Conservation (phyloP, 306 rosid genomes). For the Abrus pulchellus region DNA sequence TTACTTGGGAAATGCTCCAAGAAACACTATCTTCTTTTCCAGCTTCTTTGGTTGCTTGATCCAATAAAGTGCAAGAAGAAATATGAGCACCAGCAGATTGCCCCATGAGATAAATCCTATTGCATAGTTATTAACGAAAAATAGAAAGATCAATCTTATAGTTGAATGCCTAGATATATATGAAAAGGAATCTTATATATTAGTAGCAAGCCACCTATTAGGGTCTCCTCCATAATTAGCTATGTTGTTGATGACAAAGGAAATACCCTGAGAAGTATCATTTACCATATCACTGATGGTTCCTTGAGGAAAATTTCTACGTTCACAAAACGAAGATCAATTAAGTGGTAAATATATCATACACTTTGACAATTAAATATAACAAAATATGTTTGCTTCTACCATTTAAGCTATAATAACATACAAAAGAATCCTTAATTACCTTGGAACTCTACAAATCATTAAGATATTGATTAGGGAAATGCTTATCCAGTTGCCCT, state of each 20-base stretch:
- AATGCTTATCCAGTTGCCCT: neutral
- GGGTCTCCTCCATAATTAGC: slow-evolving; percentile 90
- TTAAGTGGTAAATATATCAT: slow-evolving; percentile 34
- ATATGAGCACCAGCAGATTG: slow-evolving; percentile 99
- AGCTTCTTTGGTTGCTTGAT: slow-evolving; percentile 76
- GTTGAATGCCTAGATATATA: slow-evolving; percentile 42
- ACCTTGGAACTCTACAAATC: slow-evolving; percentile 14
- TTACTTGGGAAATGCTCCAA: slow-evolving; percentile 78
- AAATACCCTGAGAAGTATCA: slow-evolving; percentile 83
- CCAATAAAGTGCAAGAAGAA: slow-evolving; percentile 86
- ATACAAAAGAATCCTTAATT: slow-evolving; percentile 10
- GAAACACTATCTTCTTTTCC: slow-evolving; percentile 57
- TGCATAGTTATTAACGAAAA: slow-evolving; percentile 31
- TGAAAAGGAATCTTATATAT: slow-evolving; percentile 29
- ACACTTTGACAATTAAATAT: slow-evolving; percentile 11
- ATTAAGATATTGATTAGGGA: slow-evolving; percentile 8
- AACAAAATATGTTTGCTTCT: slow-evolving; percentile 20
- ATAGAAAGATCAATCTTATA: slow-evolving; percentile 35
- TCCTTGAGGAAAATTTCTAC: slow-evolving; percentile 99
- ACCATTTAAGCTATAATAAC: slow-evolving; percentile 28
- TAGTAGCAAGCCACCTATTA: slow-evolving; percentile 67
- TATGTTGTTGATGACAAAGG: slow-evolving; percentile 74
- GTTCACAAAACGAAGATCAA: slow-evolving; percentile 42
- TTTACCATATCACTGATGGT: slow-evolving; percentile 94
- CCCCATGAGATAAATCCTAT: slow-evolving; percentile 94